Evolutionary conservation across 2,329 filamentous ascomycete species (phyloP).

Genomic region (Verruconis gallopava): DNA sequence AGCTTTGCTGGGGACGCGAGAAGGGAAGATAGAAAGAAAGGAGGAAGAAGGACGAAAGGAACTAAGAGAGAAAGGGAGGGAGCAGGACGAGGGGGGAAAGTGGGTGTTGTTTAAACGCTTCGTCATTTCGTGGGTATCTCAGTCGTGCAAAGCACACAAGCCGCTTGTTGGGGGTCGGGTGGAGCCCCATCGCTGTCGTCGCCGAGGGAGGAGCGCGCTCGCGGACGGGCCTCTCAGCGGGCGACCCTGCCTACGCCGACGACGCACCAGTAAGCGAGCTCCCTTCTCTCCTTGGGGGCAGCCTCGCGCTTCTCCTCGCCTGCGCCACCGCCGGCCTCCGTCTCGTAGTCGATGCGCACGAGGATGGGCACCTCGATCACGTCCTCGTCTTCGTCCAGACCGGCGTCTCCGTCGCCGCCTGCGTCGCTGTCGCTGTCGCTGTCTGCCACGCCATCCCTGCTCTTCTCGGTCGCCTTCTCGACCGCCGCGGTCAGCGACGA

Average conservation of each 20-base stretch:
- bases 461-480: constrained; percentile 11
- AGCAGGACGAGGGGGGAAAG: not conserved
- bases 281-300: constrained; percentile 59
- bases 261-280: constrained; percentile 92
- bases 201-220: no score
- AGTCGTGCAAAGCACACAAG: no score
- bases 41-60: not conserved
- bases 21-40: not conserved
- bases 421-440: constrained; percentile 25
- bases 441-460: constrained; percentile 17
- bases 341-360: constrained; percentile 83
- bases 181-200: no score
- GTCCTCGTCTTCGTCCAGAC: constrained; percentile 42
- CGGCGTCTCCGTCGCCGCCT: constrained; percentile 29
- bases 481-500: constrained; percentile 9
- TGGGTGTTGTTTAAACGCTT: no score
- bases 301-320: constrained; percentile 63
- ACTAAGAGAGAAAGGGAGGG: not conserved
- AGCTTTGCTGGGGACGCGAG: not conserved
- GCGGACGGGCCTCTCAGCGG: not conserved
- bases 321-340: constrained; percentile 43
- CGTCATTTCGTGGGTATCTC: no score
- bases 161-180: no score
- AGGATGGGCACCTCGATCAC: constrained; percentile 86
- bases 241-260: constrained; percentile 73